Base-by-base conservation (phyloP, 495 filamentous ascomycete species). In the Neurospora tetraspora region DNA sequence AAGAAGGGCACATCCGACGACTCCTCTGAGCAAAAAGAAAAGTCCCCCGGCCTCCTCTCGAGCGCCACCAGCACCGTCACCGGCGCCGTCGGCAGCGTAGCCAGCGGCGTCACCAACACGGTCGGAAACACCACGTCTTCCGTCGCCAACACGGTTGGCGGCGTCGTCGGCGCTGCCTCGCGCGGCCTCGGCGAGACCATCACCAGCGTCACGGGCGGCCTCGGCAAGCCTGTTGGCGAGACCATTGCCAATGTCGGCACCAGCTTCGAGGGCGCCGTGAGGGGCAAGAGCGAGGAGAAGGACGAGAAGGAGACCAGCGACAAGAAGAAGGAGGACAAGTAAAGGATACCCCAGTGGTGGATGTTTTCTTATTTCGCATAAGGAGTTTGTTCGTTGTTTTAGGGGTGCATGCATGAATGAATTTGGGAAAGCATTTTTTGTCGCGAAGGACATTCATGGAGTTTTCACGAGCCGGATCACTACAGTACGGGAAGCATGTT, bases 251-350 rank as follows among this genome's bases (percentile, higher is more conserved):
- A 84, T 77, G 77, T 89, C 23, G 88, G 86, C 5, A 87, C 84
- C 1, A 89, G 90, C 2, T 75, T 92, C 16, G 88, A 92, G 79
- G 81, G 86, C 70, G 90, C 87, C 4, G 83, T 78, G 76, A 39
- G 85, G 91, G 40, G 86, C 88, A 12, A 65, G 27, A 18, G 27
- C 53, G 53, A 65, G 27, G 53, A 65, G 14, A 85, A 87, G 79
- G 90, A 90, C 0, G 85, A 91, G 43, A 90, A 93, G 83, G 84
- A 91, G 78, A 89, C 91, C 37, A 90, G 91, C 80, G 89, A 90
- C 85, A 89, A 74, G 42, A 73, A 78, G 37, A 70, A 74, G 37
- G 34, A 18, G 27, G 6, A 65, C 6, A 65, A 65, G 53, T 65
- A 65, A 65, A 65, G 53, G 27, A 53, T 53, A 31, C 53, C 53